A percentile compares a stretch with the other conserved stretches of the same genome.
Evolutionary conservation across 2,329 filamentous ascomycete genomes (phyloP).

Genomic region (Beauveria medogensis): DNA sequence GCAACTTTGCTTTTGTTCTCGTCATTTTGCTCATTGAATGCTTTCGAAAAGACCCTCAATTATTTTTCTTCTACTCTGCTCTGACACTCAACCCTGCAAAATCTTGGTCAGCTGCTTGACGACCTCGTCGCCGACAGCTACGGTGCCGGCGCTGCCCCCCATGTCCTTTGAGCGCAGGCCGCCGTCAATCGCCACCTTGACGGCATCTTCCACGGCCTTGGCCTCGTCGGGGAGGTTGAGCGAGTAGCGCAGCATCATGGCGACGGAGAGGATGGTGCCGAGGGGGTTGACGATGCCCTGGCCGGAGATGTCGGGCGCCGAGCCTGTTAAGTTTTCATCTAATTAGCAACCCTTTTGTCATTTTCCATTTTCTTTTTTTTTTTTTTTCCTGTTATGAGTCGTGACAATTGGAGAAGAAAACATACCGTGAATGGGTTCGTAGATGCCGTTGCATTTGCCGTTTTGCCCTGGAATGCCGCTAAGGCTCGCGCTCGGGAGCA

Average conservation of each 20-base stretch:
- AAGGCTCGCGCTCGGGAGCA: constrained; percentile 81
- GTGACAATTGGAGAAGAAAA: too few relatives aligned
- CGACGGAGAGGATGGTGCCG: constrained; percentile 82
- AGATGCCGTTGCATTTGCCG: constrained; percentile 83
- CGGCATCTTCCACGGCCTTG: constrained; percentile 70
- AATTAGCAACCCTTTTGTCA: too few relatives aligned
- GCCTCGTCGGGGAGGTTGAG: constrained; percentile 72
- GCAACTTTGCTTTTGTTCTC: too few relatives aligned
- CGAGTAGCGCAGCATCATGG: constrained; percentile 95
- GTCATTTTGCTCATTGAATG: too few relatives aligned
- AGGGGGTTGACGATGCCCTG: constrained; percentile 79
- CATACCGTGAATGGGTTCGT: constrained; percentile 85
- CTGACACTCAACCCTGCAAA: constrained; percentile 35
- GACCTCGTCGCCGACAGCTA: constrained; percentile 70
- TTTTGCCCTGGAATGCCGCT: constrained; percentile 81
- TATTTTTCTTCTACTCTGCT: too few relatives aligned
- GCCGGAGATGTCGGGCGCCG: constrained; percentile 87
- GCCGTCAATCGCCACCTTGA: constrained; percentile 69
- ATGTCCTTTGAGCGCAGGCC: constrained; percentile 79
- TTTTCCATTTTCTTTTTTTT: too few relatives aligned
- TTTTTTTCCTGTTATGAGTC: too few relatives aligned
- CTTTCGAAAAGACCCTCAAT: too few relatives aligned
- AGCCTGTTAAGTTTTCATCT: constrained; percentile 42
- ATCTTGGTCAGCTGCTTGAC: constrained; percentile 62
- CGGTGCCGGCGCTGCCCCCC: constrained; percentile 65